phyloP scores from a whole-genome alignment of 2,329 filamentous ascomycete species.

The Aureobasidium melanogenum region DNA sequence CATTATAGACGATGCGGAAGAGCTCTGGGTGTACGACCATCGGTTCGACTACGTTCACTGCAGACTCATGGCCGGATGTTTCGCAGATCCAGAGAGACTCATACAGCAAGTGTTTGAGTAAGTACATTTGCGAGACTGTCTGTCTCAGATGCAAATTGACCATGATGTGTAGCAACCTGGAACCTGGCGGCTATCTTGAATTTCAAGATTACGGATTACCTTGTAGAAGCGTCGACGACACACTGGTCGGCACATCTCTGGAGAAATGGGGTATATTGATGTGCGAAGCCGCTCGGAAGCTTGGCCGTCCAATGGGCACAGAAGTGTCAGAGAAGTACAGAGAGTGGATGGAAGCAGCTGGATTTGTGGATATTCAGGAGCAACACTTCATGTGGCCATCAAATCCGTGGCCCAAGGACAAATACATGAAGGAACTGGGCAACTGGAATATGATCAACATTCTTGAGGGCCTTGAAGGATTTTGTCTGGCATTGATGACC shows the following conservation, averaged over 20 bases:
- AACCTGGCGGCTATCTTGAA: constrained; percentile 44
- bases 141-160: constrained; percentile 7
- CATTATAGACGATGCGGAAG: constrained; percentile 54
- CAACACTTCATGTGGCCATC: constrained; percentile 33
- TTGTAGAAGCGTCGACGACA: constrained; percentile 30
- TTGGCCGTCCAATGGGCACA: constrained; percentile 33
- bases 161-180: constrained; percentile 29
- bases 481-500: constrained; percentile 34
- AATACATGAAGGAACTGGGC: constrained; percentile 42
- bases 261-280: constrained; percentile 27
- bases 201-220: constrained; percentile 39
- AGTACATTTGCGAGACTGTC: constrained; percentile 11
- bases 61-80: constrained; percentile 41
- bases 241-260: constrained; percentile 25
- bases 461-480: constrained; percentile 34
- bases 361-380: constrained; percentile 36
- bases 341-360: constrained; percentile 30
- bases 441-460: constrained; percentile 36
- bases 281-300: constrained; percentile 29
- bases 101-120: constrained; percentile 40
- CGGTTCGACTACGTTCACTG: constrained; percentile 50
- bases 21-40: constrained; percentile 47
- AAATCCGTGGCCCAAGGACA: constrained; percentile 39
- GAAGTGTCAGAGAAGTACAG: constrained; percentile 32
- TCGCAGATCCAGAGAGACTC: constrained; percentile 46